Conservation (phyloP, 2,329 filamentous ascomycete species). For the Xylaria arbuscula region DNA sequence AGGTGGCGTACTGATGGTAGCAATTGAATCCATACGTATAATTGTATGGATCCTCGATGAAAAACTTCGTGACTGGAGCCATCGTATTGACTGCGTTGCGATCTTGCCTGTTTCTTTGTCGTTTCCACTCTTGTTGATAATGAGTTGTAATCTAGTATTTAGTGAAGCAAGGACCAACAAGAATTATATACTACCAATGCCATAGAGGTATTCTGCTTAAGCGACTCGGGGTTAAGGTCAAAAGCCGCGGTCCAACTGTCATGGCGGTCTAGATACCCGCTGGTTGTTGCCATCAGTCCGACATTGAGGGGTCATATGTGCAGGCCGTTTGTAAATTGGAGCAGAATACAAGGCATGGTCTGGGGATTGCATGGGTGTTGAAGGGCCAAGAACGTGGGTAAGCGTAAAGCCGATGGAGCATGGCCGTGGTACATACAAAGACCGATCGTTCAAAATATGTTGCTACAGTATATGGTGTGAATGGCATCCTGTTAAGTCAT, state of each 20-base stretch:
- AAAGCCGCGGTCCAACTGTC: not conserved
- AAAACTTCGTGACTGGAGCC: constrained; percentile 1
- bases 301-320: not conserved
- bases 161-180: not conserved
- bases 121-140: not conserved
- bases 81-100: not conserved
- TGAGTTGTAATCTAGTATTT: not conserved
- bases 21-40: not conserved
- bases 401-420: too few relatives aligned
- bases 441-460: too few relatives aligned
- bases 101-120: not conserved
- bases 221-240: not conserved
- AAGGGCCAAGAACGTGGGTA: not conserved
- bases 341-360: too few relatives aligned
- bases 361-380: too few relatives aligned
- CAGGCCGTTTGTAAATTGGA: not conserved
- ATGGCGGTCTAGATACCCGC: not conserved
- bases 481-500: too few relatives aligned
- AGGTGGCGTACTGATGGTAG: not conserved
- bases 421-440: too few relatives aligned
- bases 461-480: too few relatives aligned
- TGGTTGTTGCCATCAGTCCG: not conserved
- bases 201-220: not conserved
- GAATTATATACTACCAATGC: not conserved
- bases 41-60: not conserved